Conservation (phyloP, 768 basidiomycete species). For the Kwoniella shandongensis region DNA sequence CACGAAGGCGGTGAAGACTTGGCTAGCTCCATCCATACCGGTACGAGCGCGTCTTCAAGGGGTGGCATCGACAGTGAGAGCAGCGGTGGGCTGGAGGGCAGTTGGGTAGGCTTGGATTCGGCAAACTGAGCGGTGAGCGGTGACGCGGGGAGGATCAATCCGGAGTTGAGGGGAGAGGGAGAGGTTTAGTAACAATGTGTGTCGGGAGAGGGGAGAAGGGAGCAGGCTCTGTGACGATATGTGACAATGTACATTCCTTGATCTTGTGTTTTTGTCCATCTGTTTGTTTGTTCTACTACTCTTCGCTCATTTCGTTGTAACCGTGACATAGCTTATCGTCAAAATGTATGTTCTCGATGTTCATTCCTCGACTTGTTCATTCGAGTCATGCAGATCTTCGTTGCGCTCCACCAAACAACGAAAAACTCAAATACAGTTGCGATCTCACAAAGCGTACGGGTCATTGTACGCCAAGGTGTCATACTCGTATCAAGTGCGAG, state of each 20-base stretch:
- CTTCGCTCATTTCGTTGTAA: neutral
- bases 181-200: no score
- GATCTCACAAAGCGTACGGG: no score
- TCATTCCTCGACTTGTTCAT: no score
- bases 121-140: constrained; percentile 15
- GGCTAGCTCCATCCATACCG: constrained; percentile 34
- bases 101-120: constrained; percentile 36
- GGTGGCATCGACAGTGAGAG: constrained; percentile 15
- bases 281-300: constrained; percentile 3
- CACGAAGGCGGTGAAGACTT: constrained; percentile 32
- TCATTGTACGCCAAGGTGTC: no score
- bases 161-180: no score
- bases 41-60: constrained; percentile 17
- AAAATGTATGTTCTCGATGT: no score
- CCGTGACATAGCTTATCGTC: no score
- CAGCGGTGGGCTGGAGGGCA: constrained; percentile 27
- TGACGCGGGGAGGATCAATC: neutral
- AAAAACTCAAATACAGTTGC: no score
- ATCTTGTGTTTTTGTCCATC: neutral
- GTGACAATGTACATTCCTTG: neutral
- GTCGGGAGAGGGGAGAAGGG: neutral
- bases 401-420: no score
- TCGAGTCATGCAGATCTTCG: no score
- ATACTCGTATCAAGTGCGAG: no score
- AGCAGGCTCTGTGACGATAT: neutral